Conservation (phyloP, 768 basidiomycete genomes). For the Collybia nuda region DNA sequence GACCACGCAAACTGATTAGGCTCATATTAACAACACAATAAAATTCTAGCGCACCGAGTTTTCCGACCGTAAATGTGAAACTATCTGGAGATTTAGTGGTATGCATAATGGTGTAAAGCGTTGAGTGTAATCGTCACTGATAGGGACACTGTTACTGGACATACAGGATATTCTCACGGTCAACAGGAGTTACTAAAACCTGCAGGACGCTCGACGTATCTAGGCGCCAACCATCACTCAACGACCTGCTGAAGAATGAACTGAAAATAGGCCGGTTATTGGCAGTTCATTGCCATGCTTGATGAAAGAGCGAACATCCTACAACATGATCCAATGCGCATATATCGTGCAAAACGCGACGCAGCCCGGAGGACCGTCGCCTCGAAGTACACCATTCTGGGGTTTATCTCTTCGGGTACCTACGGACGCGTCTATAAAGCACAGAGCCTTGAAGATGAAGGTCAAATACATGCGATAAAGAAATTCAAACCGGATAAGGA, state of each 20-base stretch:
- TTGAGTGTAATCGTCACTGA: constrained; percentile 7
- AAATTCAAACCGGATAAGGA: constrained; percentile 99
- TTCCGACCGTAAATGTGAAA: constrained; percentile 92
- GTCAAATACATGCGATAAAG: constrained; percentile 89
- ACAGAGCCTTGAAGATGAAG: constrained; percentile 68
- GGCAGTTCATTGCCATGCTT: constrained; percentile 15
- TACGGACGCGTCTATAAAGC: constrained; percentile 99
- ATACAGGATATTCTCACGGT: neutral
- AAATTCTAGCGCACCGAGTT: constrained; percentile 67
- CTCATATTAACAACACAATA: constrained; percentile 4
- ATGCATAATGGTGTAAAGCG: constrained; percentile 17
- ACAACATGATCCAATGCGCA: constrained; percentile 80
- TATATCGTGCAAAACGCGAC: constrained; percentile 82
- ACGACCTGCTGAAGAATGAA: constrained; percentile 5
- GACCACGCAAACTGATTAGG: constrained; percentile 6
- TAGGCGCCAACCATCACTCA: neutral
- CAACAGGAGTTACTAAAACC: neutral
- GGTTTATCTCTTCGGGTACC: constrained; percentile 97
- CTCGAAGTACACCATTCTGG: constrained; percentile 87
- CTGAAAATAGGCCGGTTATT: neutral
- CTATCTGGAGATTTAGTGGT: constrained; percentile 49
- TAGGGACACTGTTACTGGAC: too few species aligned
- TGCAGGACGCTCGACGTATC: neutral
- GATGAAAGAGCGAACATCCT: constrained; percentile 39
- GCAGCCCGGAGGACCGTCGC: constrained; percentile 61